These are phyloP conservation scores for Aureoboletus auriporus DNA, from an alignment of 768 basidiomycete genomes.

Conservation along the genomic window DNA sequence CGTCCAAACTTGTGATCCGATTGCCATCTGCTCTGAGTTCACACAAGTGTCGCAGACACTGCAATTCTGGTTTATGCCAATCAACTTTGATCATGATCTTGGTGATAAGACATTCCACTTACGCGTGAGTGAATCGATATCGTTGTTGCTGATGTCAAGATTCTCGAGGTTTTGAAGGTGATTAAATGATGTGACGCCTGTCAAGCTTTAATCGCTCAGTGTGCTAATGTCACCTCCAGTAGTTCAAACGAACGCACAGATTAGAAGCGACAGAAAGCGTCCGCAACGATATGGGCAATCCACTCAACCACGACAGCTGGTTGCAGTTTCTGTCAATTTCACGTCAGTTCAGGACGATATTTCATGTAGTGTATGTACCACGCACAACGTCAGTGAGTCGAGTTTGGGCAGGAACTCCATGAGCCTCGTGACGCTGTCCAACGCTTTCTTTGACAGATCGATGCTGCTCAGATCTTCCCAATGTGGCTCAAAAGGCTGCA, in stretches of 20 bases:
- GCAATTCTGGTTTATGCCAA: constrained; percentile 56
- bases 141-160: constrained; percentile 88
- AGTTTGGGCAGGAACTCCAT: constrained; percentile 90
- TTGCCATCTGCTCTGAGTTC: constrained; percentile 92
- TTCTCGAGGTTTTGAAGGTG: constrained; percentile 84
- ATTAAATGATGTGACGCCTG: constrained; percentile 81
- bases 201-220: constrained; percentile 52
- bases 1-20: constrained; percentile 66
- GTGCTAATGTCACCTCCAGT: constrained; percentile 9
- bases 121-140: constrained; percentile 86
- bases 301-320: constrained; percentile 75
- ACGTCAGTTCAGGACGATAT: constrained; percentile 12
- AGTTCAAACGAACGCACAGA: constrained; percentile 38
- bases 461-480: constrained; percentile 82
- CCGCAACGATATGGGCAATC: constrained; percentile 66
- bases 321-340: constrained; percentile 57
- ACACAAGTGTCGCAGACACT: constrained; percentile 77
- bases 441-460: constrained; percentile 58
- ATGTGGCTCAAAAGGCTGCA: constrained; percentile 89
- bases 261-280: constrained; percentile 77
- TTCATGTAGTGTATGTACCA: constrained; percentile 17
- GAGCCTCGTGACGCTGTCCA: constrained; percentile 64
- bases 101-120: constrained; percentile 32
- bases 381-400: constrained; percentile 73
- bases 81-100: background rate